Percentiles rank a stretch among this genome's conserved stretches.
phyloP scores from a whole-genome alignment of 257 asterid species.

The Schizonepeta tenuifolia region DNA sequence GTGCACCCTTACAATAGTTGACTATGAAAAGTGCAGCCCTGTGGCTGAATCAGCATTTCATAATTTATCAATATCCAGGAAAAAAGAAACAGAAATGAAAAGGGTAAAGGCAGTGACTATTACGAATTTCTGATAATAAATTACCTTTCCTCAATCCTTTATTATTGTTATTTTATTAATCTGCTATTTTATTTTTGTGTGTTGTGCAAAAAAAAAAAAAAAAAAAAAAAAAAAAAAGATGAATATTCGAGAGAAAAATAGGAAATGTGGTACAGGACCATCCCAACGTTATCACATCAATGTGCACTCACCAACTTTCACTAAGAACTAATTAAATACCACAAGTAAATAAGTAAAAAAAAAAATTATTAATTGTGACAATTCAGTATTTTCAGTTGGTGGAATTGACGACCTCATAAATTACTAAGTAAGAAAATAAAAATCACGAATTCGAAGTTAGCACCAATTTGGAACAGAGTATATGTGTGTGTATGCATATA shows the following conservation, averaged over 20 bases:
- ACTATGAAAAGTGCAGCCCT: background rate
- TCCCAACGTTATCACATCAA: slow-evolving; percentile 29
- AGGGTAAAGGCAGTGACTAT: background rate
- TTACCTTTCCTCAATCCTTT: background rate
- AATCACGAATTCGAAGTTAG: background rate
- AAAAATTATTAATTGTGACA: too few relatives aligned
- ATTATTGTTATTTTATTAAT: background rate
- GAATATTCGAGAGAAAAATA: slow-evolving; percentile 13
- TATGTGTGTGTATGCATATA: background rate
- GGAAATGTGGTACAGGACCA: slow-evolving; percentile 27
- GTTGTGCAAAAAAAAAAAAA: too few relatives aligned
- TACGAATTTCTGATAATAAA: background rate
- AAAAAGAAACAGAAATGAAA: background rate
- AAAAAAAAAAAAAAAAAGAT: background rate
- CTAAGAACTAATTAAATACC: background rate
- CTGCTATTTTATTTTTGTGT: background rate
- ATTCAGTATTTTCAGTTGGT: background rate
- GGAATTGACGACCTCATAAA: background rate
- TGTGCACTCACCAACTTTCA: slow-evolving; percentile 19
- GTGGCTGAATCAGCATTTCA: background rate
- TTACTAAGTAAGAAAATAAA: background rate
- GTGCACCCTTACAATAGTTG: background rate
- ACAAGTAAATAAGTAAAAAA: background rate
- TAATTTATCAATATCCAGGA: background rate
- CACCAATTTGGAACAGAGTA: background rate